Base-by-base conservation (phyloP, 441 rosid species). In the Brassica balearica region DNA sequence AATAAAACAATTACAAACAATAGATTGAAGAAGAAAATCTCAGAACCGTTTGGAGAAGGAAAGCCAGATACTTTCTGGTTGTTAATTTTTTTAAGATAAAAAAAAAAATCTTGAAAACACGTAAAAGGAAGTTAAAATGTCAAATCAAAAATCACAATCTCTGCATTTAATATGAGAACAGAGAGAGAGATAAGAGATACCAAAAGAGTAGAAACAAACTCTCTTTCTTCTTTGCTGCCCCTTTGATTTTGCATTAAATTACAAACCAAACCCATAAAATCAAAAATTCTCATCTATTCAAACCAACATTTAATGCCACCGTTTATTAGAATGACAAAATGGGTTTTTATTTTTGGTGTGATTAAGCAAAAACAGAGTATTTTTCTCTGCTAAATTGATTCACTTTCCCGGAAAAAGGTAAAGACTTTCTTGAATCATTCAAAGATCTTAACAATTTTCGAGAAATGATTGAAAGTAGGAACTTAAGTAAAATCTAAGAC, bases 171-270 rank as follows among this genome's bases (percentile, higher is more conserved):
- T 85, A 69, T 63, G 62, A 61, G 65, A 11, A 79, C 75, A 82
- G 76, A 77, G 76, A 77, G 65, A 69, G 64, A 79, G 73, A 73
- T 56, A 71, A 55, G 60, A 55, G 60, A 55, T 55, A 66, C 48
- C 53, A 5, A 56, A 72, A 27, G 60, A 58, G 66, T 23, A 56
- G 7, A 68, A 23, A 53, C 68, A 74, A 76, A 67, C 83, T 76
- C 83, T 80, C 83, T 80, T 72, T 76, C 77, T 60, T 72, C 79
- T 82, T 85, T 60, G 85, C 71, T 83, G 83, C 85, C 78, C 82
- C 83, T 80, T 74, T 64, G 83, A 73, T 82, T 80, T 68, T 17
- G 82, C 87, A 82, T 80, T 83, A 2, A 74, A 83, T 77, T 84
- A 71, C 23, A 41, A 79, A 80, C 76, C 81, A 80, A 69, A 80